Conservation (phyloP, 1,284 basidiomycete species). For the Ceratobasidium sp. region DNA sequence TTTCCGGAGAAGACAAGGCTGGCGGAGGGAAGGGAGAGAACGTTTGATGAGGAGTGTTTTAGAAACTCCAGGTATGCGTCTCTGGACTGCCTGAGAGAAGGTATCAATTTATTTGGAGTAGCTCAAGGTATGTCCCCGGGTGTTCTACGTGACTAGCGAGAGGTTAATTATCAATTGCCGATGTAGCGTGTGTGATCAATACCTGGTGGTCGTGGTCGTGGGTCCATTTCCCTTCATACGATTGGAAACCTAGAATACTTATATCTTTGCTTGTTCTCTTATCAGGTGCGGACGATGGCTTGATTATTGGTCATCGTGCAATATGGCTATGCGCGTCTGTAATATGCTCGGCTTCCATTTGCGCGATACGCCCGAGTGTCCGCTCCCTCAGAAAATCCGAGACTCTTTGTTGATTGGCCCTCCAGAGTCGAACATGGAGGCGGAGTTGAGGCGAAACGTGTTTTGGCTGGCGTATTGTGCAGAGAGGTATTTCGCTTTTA, state of each 20-base stretch:
- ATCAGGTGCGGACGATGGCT: slow-evolving; percentile 26
- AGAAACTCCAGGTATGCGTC: not conserved
- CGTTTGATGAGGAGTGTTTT: slow-evolving; percentile 25
- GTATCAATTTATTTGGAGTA: slow-evolving; percentile 6
- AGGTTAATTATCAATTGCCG: not conserved
- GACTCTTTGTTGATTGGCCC: not conserved
- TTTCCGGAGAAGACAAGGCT: slow-evolving; percentile 5
- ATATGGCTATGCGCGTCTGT: slow-evolving; percentile 12
- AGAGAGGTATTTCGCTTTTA: not conserved
- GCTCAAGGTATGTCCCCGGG: slow-evolving; percentile 9
- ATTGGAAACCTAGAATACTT: not conserved
- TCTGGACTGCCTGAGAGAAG: not conserved
- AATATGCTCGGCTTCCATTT: slow-evolving; percentile 12
- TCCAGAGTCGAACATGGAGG: slow-evolving; percentile 20
- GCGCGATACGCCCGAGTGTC: not conserved
- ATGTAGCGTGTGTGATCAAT: slow-evolving; percentile 5
- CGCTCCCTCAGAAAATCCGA: slow-evolving; percentile 10
- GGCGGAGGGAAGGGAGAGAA: not conserved
- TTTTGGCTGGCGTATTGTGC: slow-evolving; percentile 39
- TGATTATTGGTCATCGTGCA: slow-evolving; percentile 12
- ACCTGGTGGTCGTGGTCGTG: slow-evolving; percentile 31
- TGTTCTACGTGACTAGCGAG: not conserved
- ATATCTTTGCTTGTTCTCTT: not conserved
- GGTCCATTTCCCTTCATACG: not conserved
- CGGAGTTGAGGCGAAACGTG: slow-evolving; percentile 26